These are phyloP conservation scores for Globisporangium echinulatum DNA, from an alignment of 352 stramenopile genomes.

Conservation along the genomic window DNA sequence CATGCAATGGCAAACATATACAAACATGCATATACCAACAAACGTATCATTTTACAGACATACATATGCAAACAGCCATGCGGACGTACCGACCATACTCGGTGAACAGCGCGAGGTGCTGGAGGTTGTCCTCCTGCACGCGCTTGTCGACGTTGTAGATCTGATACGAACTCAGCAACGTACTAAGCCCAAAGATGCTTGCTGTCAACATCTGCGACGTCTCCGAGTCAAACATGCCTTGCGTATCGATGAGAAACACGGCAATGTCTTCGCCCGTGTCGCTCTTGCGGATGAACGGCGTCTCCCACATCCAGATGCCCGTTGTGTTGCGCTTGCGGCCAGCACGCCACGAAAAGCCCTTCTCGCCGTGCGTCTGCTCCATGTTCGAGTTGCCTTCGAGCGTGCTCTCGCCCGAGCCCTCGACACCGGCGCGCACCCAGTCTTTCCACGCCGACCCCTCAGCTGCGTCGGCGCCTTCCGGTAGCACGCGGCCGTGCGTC, in stretches of 20 bases:
- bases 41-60: too few species aligned
- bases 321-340: slow-evolving; percentile 97
- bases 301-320: slow-evolving; percentile 99
- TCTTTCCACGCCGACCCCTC: slow-evolving; percentile 49
- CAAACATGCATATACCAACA: not conserved
- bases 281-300: slow-evolving; percentile 94
- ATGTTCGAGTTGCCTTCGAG: slow-evolving; percentile 84
- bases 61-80: too few species aligned
- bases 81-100: slow-evolving; percentile 93
- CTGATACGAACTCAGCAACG: slow-evolving; percentile 94
- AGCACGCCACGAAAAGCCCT: slow-evolving; percentile 95
- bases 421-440: slow-evolving; percentile 54
- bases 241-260: slow-evolving; percentile 98
- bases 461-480: slow-evolving; percentile 36
- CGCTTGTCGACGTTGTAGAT: slow-evolving; percentile 99
- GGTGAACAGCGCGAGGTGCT: slow-evolving; percentile 98
- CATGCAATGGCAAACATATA: not conserved
- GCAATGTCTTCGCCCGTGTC: slow-evolving; percentile 85
- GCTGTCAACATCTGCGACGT: slow-evolving; percentile 98
- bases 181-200: slow-evolving; percentile 98
- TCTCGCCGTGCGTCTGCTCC: slow-evolving; percentile 65
- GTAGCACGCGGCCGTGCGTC: slow-evolving; percentile 40
- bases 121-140: slow-evolving; percentile 99
- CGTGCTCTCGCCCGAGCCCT: slow-evolving; percentile 42
- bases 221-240: slow-evolving; percentile 99